phyloP scores from a whole-genome alignment of 1,284 basidiomycete genomes.

The Chalciporus sp. region DNA sequence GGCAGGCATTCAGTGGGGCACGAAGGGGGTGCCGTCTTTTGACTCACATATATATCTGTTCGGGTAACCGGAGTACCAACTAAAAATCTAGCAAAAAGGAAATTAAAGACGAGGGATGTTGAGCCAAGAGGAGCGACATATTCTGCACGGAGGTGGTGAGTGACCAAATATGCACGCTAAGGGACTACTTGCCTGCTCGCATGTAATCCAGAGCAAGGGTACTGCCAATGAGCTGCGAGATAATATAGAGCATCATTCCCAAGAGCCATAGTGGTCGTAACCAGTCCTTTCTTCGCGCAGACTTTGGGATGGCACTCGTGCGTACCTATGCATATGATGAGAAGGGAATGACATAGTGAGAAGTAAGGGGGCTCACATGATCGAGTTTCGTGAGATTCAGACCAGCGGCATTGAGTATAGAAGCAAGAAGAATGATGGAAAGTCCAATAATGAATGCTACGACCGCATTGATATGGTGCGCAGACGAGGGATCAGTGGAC shows the following conservation, averaged over 20 bases:
- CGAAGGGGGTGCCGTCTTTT: not conserved
- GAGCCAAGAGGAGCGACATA: constrained; percentile 85
- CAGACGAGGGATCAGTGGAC: constrained; percentile 30
- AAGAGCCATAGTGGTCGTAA: constrained; percentile 80
- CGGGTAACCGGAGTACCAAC: constrained; percentile 81
- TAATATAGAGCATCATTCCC: constrained; percentile 80
- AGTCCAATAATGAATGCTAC: constrained; percentile 82
- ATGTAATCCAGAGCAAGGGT: constrained; percentile 86
- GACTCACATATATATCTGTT: constrained; percentile 72
- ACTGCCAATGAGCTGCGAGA: constrained; percentile 84
- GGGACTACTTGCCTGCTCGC: constrained; percentile 63
- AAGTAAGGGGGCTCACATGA: constrained; percentile 54
- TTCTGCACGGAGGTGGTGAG: constrained; percentile 51
- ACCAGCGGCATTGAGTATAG: constrained; percentile 82
- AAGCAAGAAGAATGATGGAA: constrained; percentile 75
- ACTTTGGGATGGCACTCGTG: constrained; percentile 71
- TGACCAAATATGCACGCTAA: not conserved
- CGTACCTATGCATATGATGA: constrained; percentile 50
- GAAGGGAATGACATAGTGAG: not conserved
- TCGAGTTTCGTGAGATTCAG: constrained; percentile 85
- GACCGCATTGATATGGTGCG: constrained; percentile 57
- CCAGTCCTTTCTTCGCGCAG: constrained; percentile 68
- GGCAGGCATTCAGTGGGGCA: constrained; percentile 7
- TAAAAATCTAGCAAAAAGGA: constrained; percentile 82
- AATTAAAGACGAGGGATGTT: constrained; percentile 86